These are phyloP conservation scores for Plasmodium vivax DNA, from an alignment of 169 alveolate genomes.

Conservation along the genomic window DNA sequence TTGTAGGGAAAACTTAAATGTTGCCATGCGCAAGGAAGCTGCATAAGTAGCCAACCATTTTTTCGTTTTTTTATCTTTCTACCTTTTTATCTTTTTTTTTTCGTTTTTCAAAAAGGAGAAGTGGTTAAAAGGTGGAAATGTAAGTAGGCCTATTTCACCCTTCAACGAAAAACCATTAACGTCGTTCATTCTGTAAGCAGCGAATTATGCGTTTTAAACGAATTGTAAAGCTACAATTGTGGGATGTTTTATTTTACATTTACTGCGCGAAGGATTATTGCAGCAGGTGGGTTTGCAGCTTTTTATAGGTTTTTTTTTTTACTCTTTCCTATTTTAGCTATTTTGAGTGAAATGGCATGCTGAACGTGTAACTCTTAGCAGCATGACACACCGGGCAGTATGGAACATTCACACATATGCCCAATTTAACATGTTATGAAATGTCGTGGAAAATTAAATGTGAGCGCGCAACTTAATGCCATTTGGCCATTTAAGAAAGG, in stretches of 20 bases:
- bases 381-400: neutral
- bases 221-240: neutral
- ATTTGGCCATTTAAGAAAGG: neutral
- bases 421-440: neutral
- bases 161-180: neutral
- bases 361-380: neutral
- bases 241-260: neutral
- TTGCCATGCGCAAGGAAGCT: neutral
- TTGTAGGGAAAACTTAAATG: neutral
- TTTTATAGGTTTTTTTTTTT: neutral
- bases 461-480: neutral
- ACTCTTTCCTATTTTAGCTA: neutral
- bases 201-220: neutral
- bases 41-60: too few relatives aligned
- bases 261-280: neutral
- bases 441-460: neutral
- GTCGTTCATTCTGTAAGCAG: neutral
- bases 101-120: neutral
- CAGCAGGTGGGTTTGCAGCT: neutral
- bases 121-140: neutral
- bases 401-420: neutral
- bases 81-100: neutral
- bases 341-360: neutral
- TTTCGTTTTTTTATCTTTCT: neutral
- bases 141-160: neutral